These are phyloP conservation scores for Arthrobotrys entomopaga DNA, from an alignment of 2,329 filamentous ascomycete species.

Conservation along the genomic window DNA sequence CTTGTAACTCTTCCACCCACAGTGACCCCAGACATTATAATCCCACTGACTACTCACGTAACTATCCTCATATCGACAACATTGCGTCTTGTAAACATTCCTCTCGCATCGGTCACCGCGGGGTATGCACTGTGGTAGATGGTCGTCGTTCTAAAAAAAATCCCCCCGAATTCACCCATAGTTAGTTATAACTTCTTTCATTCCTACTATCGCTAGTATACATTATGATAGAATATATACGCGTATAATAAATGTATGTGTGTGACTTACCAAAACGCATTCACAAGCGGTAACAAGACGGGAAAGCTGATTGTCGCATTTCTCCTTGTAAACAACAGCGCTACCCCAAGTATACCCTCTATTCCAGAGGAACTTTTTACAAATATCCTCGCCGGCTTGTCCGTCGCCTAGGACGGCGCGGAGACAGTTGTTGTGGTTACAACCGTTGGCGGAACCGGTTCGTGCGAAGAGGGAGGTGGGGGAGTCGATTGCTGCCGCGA, in stretches of 20 bases:
- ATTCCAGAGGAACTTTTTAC: slow-evolving; percentile 19
- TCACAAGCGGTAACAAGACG: background rate
- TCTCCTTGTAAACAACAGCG: background rate
- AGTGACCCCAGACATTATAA: slow-evolving; percentile 8
- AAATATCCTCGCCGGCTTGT: background rate
- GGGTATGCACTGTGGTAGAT: slow-evolving; percentile 4
- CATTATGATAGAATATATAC: no score
- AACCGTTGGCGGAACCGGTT: slow-evolving; percentile 11
- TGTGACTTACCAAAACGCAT: slow-evolving; percentile 11
- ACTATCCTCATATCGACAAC: slow-evolving; percentile 4
- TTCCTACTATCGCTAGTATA: background rate
- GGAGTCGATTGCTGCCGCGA: slow-evolving; percentile 4
- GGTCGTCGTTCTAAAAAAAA: slow-evolving; percentile 8
- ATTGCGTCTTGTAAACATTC: background rate
- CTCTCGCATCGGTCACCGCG: background rate
- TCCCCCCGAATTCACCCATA: background rate
- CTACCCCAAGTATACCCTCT: slow-evolving; percentile 9
- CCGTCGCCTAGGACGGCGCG: slow-evolving; percentile 4
- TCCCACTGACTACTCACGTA: background rate
- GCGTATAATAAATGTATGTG: background rate
- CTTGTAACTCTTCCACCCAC: slow-evolving; percentile 7
- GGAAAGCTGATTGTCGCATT: slow-evolving; percentile 1
- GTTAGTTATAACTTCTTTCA: background rate
- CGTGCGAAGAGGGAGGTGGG: background rate
- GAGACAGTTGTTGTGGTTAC: slow-evolving; percentile 15